phyloP scores from a whole-genome alignment of 1,139 yeast genomes.

The Magnusiomyces ingens region DNA sequence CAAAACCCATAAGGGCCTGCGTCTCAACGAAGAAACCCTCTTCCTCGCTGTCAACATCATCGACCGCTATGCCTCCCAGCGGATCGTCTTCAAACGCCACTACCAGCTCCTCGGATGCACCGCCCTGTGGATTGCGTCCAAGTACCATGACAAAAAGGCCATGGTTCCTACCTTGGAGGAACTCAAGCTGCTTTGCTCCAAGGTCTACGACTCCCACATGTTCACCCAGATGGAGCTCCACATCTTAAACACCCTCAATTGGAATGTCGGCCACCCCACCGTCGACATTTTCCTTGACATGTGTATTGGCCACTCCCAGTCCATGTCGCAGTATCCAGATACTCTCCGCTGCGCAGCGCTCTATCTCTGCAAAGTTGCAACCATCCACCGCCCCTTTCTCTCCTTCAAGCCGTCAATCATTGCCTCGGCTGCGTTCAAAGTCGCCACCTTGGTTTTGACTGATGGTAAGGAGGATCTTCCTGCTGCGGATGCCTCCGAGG shows the following conservation, averaged over 20 bases:
- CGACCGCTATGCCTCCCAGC: constrained; percentile 84
- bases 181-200: constrained; percentile 70
- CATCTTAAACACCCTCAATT: constrained; percentile 72
- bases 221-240: constrained; percentile 94
- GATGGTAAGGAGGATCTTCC: constrained; percentile 9
- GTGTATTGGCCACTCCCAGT: constrained; percentile 23
- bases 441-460: constrained; percentile 47
- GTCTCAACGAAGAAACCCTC: constrained; percentile 70
- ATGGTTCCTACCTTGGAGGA: constrained; percentile 78
- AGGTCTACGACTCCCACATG: constrained; percentile 83
- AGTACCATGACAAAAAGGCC: constrained; percentile 81
- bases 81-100: constrained; percentile 88
- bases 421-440: constrained; percentile 60
- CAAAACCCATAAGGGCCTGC: constrained; percentile 74
- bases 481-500: constrained; percentile 16
- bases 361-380: constrained; percentile 67
- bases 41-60: constrained; percentile 74
- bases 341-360: constrained; percentile 48
- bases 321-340: constrained; percentile 33
- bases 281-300: constrained; percentile 32
- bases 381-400: constrained; percentile 65
- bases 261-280: constrained; percentile 65
- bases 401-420: constrained; percentile 55
- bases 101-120: constrained; percentile 91
- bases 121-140: constrained; percentile 91